phyloP scores from a whole-genome alignment of 208 protist species.

The Trypanosoma caninum region DNA sequence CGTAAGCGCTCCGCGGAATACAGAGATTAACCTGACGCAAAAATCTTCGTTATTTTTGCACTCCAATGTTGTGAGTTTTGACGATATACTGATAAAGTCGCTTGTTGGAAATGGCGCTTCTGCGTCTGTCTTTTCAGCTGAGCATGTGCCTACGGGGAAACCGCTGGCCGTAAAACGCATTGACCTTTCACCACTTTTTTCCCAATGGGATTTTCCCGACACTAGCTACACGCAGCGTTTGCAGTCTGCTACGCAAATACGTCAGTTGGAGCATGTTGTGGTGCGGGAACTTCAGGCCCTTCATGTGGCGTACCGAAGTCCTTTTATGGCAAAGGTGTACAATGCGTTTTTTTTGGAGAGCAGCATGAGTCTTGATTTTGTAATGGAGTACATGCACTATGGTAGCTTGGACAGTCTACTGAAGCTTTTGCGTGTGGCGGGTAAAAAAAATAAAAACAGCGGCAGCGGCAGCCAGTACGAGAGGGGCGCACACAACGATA shows the following conservation, averaged over 20 bases:
- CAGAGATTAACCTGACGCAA: constrained; percentile 19
- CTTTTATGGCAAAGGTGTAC: constrained; percentile 90
- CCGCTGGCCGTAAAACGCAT: constrained; percentile 80
- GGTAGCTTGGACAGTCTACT: constrained; percentile 68
- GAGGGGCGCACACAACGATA: constrained; percentile 26
- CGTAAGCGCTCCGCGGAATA: constrained; percentile 31
- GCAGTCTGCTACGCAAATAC: constrained; percentile 23
- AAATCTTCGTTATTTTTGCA: constrained; percentile 10
- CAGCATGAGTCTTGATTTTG: constrained; percentile 66
- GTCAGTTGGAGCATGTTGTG: constrained; percentile 68
- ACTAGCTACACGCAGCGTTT: constrained; percentile 16
- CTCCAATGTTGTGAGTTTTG: constrained; percentile 50
- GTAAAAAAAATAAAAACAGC: constrained; percentile 5
- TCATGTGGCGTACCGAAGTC: constrained; percentile 80
- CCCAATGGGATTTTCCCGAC: constrained; percentile 23
- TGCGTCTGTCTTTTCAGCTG: constrained; percentile 64
- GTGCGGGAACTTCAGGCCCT: constrained; percentile 83
- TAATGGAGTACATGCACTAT: constrained; percentile 92
- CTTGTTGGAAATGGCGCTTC: constrained; percentile 68
- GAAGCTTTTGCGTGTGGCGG: constrained; percentile 5
- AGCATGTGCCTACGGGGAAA: constrained; percentile 59
- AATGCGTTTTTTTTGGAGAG: constrained; percentile 77
- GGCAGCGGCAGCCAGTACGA: too few species aligned
- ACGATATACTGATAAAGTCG: constrained; percentile 45
- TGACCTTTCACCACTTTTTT: constrained; percentile 62